phyloP scores from a whole-genome alignment of 192 early-diverging fungal species.

The Coemansia sp. region DNA sequence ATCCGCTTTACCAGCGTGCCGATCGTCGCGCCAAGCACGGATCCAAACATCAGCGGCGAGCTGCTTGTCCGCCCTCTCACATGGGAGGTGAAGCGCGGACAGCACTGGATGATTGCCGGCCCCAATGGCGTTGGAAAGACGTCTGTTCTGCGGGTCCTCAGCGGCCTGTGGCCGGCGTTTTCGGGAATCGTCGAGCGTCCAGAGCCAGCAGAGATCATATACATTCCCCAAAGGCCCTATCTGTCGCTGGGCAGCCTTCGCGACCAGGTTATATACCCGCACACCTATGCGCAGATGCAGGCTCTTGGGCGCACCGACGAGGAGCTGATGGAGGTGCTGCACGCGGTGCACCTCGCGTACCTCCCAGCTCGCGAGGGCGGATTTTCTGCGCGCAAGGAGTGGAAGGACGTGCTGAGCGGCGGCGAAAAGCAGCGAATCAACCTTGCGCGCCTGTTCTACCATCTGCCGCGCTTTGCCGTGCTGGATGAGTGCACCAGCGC shows the following conservation, averaged over 20 bases:
- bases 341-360: slow-evolving; percentile 77
- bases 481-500: slow-evolving; percentile 90
- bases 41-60: slow-evolving; percentile 68
- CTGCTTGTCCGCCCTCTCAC: slow-evolving; percentile 78
- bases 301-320: slow-evolving; percentile 74
- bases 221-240: slow-evolving; percentile 97
- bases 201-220: slow-evolving; percentile 82
- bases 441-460: slow-evolving; percentile 95
- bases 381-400: slow-evolving; percentile 80
- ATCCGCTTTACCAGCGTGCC: slow-evolving; percentile 89
- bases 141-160: slow-evolving; percentile 92
- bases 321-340: slow-evolving; percentile 76
- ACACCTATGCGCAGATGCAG: slow-evolving; percentile 83
- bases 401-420: slow-evolving; percentile 90
- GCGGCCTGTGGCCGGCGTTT: slow-evolving; percentile 93
- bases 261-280: slow-evolving; percentile 97
- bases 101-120: slow-evolving; percentile 90
- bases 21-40: slow-evolving; percentile 72
- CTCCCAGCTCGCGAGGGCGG: slow-evolving; percentile 89
- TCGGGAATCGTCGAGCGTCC: slow-evolving; percentile 72
- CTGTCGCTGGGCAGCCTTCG: slow-evolving; percentile 88
- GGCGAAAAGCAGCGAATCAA: slow-evolving; percentile 95
- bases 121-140: slow-evolving; percentile 95
- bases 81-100: slow-evolving; percentile 85
- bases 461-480: slow-evolving; percentile 90